A percentile compares a stretch with the other conserved stretches of the same genome.
phyloP scores from a whole-genome alignment of 2,329 filamentous ascomycete species.

The Albifimbria verrucaria region DNA sequence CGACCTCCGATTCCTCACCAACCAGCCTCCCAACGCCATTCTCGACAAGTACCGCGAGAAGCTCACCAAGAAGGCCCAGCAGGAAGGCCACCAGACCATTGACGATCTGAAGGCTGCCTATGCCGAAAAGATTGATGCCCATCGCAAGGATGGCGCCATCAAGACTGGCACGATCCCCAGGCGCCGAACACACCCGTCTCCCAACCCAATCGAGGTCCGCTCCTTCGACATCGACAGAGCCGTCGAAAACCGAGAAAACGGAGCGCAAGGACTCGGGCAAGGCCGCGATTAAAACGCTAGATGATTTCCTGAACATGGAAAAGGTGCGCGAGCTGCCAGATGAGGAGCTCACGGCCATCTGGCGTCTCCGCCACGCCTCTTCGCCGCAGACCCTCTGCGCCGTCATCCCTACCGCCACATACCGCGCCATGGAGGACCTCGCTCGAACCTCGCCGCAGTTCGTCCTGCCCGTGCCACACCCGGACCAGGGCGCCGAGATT shows the following conservation, averaged over 20 bases:
- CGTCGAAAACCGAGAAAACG: constrained; percentile 8
- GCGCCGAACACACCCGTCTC: constrained; percentile 8
- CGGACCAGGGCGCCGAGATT: constrained; percentile 73
- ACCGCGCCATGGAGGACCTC: constrained; percentile 64
- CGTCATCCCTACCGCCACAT: constrained; percentile 70
- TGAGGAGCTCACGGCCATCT: constrained; percentile 82
- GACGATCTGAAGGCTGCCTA: constrained; percentile 79
- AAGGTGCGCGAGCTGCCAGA: constrained; percentile 71
- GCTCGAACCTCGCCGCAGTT: constrained; percentile 82
- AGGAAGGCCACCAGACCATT: constrained; percentile 67
- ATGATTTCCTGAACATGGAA: constrained; percentile 67
- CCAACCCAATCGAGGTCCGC: neutral
- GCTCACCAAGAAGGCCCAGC: constrained; percentile 75
- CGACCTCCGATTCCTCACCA: constrained; percentile 86
- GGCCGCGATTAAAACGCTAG: constrained; percentile 42
- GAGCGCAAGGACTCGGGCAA: constrained; percentile 18
- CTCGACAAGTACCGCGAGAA: constrained; percentile 85
- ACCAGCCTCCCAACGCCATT: constrained; percentile 63
- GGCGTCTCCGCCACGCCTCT: constrained; percentile 81
- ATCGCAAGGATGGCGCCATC: constrained; percentile 65
- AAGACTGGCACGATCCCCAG: constrained; percentile 31
- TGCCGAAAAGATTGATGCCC: constrained; percentile 72
- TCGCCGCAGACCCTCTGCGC: constrained; percentile 79
- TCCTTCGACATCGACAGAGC: constrained; percentile 8
- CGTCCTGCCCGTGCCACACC: constrained; percentile 79